A percentile compares a stretch with the other conserved stretches of the same genome.
Conservation (phyloP, 1,284 basidiomycete species). For the Hymenochaete sp. region DNA sequence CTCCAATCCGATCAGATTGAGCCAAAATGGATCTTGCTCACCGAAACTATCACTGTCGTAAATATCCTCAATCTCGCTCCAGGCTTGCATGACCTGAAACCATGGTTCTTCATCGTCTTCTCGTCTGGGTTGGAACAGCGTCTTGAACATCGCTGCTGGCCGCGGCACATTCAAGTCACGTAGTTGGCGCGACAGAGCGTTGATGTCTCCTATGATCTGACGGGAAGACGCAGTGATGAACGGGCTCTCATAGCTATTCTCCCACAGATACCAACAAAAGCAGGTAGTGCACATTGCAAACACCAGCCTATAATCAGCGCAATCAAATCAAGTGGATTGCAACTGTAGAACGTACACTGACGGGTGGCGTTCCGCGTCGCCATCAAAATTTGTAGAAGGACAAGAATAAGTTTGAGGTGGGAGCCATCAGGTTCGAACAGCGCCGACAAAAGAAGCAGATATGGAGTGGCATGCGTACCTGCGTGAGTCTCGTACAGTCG, state of each 20-base stretch:
- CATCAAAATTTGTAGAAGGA: conserved; percentile 10
- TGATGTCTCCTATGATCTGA: conserved; percentile 58
- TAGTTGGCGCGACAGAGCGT: conserved; percentile 47
- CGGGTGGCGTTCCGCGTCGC: background rate
- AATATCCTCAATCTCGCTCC: conserved; percentile 65
- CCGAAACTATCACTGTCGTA: conserved; percentile 70
- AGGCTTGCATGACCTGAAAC: conserved; percentile 54
- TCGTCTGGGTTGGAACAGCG: conserved; percentile 41
- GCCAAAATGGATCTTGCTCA: no score
- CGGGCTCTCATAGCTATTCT: conserved; percentile 61
- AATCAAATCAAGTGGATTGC: no score
- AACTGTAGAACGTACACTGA: conserved; percentile 16
- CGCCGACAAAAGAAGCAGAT: no score
- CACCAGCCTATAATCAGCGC: no score
- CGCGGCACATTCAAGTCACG: conserved; percentile 54
- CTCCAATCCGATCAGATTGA: background rate
- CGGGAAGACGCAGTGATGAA: conserved; percentile 64
- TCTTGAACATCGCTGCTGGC: conserved; percentile 49
- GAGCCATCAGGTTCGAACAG: background rate
- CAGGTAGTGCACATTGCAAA: no score
- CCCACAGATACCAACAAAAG: conserved; percentile 3
- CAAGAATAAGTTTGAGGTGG: conserved; percentile 5
- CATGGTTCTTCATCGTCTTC: conserved; percentile 30
- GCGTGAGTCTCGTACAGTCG: conserved; percentile 63
- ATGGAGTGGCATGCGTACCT: conserved; percentile 39